Conservation (phyloP, 73 alveolate species). For the Symbiodinium natans region DNA sequence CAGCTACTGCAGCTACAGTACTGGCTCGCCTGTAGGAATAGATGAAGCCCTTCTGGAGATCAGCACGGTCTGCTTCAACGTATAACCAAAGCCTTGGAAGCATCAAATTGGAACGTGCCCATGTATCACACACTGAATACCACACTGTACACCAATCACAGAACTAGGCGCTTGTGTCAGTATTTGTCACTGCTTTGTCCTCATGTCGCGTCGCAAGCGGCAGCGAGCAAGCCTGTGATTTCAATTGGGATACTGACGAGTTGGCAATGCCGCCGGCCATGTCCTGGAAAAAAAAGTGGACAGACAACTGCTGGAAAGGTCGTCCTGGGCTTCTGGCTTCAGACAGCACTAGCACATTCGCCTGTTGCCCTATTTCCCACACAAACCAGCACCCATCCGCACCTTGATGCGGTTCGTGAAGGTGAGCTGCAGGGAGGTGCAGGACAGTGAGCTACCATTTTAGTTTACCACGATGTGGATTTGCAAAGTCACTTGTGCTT, state of each 20-base stretch:
- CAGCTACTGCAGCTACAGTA: too few relatives aligned
- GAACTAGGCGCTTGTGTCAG: too few relatives aligned
- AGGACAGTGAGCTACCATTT: background rate
- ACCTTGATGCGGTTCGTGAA: conserved; percentile 28
- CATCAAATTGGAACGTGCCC: too few relatives aligned
- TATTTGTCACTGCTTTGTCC: too few relatives aligned
- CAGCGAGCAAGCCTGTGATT: background rate
- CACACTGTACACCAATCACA: too few relatives aligned
- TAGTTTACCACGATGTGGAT: too few relatives aligned
- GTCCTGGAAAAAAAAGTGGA: background rate
- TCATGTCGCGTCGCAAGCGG: too few relatives aligned
- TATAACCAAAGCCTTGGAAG: conserved; percentile 55
- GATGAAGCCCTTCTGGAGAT: conserved; percentile 57
- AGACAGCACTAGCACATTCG: background rate
- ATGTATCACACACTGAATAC: too few relatives aligned
- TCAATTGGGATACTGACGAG: background rate
- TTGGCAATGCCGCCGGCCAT: conserved; percentile 54
- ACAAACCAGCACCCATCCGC: background rate
- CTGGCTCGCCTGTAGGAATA: conserved; percentile 74
- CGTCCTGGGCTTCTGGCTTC: background rate
- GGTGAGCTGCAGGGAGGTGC: conserved; percentile 13
- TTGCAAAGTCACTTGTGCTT: too few relatives aligned
- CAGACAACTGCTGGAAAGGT: background rate
- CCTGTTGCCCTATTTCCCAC: background rate
- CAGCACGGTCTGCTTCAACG: conserved; percentile 33